Conservation (phyloP, 306 rosid genomes). For the Biancaea sappan region DNA sequence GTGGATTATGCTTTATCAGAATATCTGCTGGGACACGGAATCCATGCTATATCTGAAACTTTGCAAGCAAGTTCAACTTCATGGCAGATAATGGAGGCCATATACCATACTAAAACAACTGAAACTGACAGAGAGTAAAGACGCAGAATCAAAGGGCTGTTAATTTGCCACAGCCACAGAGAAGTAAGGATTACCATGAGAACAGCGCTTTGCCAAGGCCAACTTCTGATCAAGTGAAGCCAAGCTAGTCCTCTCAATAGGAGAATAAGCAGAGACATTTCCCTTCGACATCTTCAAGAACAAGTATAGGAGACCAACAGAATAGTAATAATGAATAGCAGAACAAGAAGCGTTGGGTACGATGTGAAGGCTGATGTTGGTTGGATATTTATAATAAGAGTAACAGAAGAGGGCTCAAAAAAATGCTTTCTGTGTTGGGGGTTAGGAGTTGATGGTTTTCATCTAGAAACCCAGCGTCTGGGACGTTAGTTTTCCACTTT, state of each 20-base stretch:
- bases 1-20: background rate
- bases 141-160: background rate
- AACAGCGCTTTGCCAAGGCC: conserved; percentile 84
- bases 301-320: background rate
- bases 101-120: background rate
- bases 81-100: too few species aligned
- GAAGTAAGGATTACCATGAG: conserved; percentile 54
- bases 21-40: background rate
- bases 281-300: conserved; percentile 54
- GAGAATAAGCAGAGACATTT: conserved; percentile 55
- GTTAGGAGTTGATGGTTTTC: conserved; percentile 62
- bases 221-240: conserved; percentile 72
- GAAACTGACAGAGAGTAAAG: background rate
- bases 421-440: background rate
- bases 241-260: conserved; percentile 56
- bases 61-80: background rate
- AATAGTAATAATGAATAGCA: background rate
- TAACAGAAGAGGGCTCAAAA: background rate
- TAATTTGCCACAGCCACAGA: background rate
- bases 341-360: conserved; percentile 33
- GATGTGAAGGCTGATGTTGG: conserved; percentile 34
- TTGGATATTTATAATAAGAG: conserved; percentile 47
- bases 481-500: conserved; percentile 50
- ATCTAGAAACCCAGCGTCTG: conserved; percentile 40
- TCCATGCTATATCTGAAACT: background rate